Evolutionary conservation across 2,329 filamentous ascomycete genomes (phyloP).

Genomic region (Venturia asperata): DNA sequence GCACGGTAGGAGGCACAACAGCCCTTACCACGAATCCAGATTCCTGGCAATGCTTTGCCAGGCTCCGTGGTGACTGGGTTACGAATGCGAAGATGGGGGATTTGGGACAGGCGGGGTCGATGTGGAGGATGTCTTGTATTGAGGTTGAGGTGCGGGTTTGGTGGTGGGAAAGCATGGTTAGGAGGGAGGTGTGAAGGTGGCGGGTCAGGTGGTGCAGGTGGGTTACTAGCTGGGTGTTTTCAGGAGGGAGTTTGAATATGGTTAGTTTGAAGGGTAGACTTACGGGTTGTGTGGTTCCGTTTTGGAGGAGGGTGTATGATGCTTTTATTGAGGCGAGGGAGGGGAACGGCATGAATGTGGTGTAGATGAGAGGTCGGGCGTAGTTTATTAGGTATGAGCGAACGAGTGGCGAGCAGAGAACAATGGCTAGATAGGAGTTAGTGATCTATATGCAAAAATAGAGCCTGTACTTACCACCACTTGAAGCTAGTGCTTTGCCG

Average conservation of each 20-base stretch:
- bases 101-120: conserved; percentile 30
- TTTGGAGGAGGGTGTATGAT: conserved; percentile 50
- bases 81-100: conserved; percentile 61
- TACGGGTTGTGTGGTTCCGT: conserved; percentile 43
- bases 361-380: conserved; percentile 67
- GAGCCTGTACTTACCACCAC: conserved; percentile 49
- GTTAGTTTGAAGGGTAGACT: conserved; percentile 20
- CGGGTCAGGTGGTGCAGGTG: conserved; percentile 8
- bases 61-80: conserved; percentile 49
- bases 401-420: conserved; percentile 55
- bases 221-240: neutral
- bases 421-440: conserved; percentile 39
- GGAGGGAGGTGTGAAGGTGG: conserved; percentile 39
- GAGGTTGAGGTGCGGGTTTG: neutral
- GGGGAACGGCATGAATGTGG: conserved; percentile 59
- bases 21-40: conserved; percentile 54
- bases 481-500: conserved; percentile 56
- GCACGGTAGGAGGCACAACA: conserved; percentile 63
- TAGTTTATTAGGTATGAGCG: conserved; percentile 67
- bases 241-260: no score
- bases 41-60: conserved; percentile 55
- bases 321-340: conserved; percentile 52
- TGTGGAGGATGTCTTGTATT: conserved; percentile 12
- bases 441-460: neutral
- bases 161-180: conserved; percentile 18